Evolutionary conservation across 371 early-diverging fungal genomes (phyloP).

Genomic region (Mucor mucedo): DNA sequence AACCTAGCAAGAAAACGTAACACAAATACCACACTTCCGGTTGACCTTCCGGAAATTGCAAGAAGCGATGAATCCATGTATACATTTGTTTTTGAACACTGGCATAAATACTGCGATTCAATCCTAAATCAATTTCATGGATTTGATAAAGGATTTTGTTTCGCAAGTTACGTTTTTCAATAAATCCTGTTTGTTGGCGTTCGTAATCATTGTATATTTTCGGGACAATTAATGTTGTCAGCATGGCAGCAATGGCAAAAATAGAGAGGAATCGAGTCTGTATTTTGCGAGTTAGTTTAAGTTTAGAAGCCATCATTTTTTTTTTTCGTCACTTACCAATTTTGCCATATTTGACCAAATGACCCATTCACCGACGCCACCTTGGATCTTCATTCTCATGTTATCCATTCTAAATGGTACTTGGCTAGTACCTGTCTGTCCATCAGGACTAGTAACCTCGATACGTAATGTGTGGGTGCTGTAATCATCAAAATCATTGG

Average conservation of each 20-base stretch:
- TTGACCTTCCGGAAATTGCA: conserved; percentile 33
- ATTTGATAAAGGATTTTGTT: conserved; percentile 31
- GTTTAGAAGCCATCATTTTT: neutral
- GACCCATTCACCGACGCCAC: conserved; percentile 79
- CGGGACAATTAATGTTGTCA: conserved; percentile 35
- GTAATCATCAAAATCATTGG: conserved; percentile 67
- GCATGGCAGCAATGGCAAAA: conserved; percentile 28
- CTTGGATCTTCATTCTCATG: conserved; percentile 60
- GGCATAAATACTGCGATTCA: conserved; percentile 16
- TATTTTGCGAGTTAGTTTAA: neutral
- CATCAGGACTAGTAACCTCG: conserved; percentile 59
- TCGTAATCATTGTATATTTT: conserved; percentile 40
- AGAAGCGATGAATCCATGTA: conserved; percentile 39
- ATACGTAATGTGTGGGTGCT: conserved; percentile 65
- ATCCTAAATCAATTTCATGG: conserved; percentile 35
- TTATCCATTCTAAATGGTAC: conserved; percentile 71
- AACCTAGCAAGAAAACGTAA: conserved; percentile 48
- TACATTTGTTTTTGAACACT: conserved; percentile 33
- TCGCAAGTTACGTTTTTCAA: conserved; percentile 1
- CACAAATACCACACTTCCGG: conserved; percentile 50
- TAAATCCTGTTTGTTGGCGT: neutral
- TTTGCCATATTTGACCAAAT: conserved; percentile 62
- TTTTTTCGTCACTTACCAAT: conserved; percentile 38
- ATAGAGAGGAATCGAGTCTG: conserved; percentile 36
- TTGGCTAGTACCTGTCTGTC: conserved; percentile 45